Evolutionary conservation across 345 rosid species (phyloP).

Genomic region (Kandelia obovata): DNA sequence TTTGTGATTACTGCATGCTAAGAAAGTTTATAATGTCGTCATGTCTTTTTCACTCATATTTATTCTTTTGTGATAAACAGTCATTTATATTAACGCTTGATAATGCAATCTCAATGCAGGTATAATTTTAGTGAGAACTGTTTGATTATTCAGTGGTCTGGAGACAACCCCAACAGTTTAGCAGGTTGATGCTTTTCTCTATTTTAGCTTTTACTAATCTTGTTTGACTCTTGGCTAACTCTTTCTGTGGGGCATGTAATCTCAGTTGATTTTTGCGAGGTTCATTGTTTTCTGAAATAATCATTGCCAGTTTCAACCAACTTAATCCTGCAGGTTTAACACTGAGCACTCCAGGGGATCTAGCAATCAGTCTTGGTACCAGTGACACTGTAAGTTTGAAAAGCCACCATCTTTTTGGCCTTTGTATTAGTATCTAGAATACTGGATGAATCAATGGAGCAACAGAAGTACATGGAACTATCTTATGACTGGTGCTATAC

Average conservation of each 20-base stretch:
- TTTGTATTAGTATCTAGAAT: background rate
- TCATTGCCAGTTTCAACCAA: background rate
- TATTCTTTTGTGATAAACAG: too few relatives aligned
- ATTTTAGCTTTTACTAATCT: background rate
- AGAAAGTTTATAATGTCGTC: too few relatives aligned
- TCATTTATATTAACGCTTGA: slow-evolving; percentile 11
- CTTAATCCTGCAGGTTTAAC: slow-evolving; percentile 60
- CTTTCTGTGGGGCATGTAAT: background rate
- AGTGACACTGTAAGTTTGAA: slow-evolving; percentile 73
- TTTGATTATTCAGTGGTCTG: slow-evolving; percentile 89
- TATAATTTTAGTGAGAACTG: slow-evolving; percentile 64
- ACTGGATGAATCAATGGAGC: background rate
- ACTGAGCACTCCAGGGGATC: slow-evolving; percentile 78
- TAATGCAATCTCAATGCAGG: slow-evolving; percentile 39
- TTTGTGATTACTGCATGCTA: too few relatives aligned
- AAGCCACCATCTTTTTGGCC: background rate
- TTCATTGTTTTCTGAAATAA: too few relatives aligned
- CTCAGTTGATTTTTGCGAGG: background rate
- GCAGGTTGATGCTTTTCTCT: slow-evolving; percentile 51
- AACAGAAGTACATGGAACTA: too few relatives aligned
- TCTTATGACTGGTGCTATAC: too few relatives aligned
- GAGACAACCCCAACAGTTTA: slow-evolving; percentile 98
- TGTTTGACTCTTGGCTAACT: background rate
- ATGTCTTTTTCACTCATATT: too few relatives aligned
- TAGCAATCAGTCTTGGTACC: slow-evolving; percentile 90